These are phyloP conservation scores for Pseudogymnoascus sp. DNA, from an alignment of 2,329 filamentous ascomycete genomes.

Conservation along the genomic window DNA sequence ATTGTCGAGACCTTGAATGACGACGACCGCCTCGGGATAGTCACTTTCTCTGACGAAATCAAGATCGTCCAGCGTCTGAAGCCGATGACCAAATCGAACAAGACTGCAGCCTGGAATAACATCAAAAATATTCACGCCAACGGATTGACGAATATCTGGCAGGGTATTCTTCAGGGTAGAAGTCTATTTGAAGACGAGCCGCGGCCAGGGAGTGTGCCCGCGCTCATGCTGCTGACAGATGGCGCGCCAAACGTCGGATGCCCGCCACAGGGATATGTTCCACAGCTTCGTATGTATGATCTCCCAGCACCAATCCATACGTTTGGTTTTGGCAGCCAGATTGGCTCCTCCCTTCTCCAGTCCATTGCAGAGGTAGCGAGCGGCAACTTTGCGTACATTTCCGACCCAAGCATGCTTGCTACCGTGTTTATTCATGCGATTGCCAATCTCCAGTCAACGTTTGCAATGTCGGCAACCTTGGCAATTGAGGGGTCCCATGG, in stretches of 20 bases:
- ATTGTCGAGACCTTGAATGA: conserved; percentile 48
- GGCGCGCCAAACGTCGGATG: conserved; percentile 44
- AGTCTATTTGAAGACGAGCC: conserved; percentile 34
- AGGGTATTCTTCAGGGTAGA: conserved; percentile 44
- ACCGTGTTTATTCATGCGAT: conserved; percentile 56
- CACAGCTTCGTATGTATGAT: background rate
- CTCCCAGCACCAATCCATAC: conserved; percentile 39
- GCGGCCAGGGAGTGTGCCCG: conserved; percentile 35
- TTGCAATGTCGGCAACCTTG: conserved; percentile 40
- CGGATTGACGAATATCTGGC: conserved; percentile 48
- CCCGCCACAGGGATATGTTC: background rate
- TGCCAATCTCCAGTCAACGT: conserved; percentile 52
- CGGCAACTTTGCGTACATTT: conserved; percentile 54
- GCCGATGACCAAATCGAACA: conserved; percentile 40
- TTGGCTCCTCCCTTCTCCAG: conserved; percentile 47
- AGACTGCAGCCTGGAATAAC: conserved; percentile 33
- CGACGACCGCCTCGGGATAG: conserved; percentile 48
- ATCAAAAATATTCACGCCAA: conserved; percentile 36
- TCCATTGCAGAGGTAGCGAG: conserved; percentile 49
- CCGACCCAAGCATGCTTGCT: conserved; percentile 51
- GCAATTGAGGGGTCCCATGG: conserved; percentile 32
- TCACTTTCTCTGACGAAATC: conserved; percentile 41
- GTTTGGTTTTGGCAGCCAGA: conserved; percentile 45
- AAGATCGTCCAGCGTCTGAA: conserved; percentile 38
- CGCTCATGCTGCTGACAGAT: conserved; percentile 47